Evolutionary conservation across 225 moss, liverwort and hornwort species (phyloP).

Genomic region (Lunularia cruciata): DNA sequence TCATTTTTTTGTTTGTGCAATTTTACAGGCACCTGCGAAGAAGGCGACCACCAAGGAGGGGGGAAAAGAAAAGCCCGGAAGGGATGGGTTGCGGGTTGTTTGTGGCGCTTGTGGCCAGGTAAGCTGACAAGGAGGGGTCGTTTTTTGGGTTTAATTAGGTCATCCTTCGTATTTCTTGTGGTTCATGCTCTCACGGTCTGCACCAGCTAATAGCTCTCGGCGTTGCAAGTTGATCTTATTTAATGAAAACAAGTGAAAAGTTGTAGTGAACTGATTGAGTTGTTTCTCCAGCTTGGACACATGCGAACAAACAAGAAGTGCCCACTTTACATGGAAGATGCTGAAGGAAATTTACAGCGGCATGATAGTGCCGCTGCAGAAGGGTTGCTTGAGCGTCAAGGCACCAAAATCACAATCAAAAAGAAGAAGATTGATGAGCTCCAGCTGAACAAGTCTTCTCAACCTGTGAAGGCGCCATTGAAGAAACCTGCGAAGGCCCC

Average conservation of each 20-base stretch:
- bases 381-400: slow-evolving; percentile 83
- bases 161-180: no score
- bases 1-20: background rate
- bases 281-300: slow-evolving; percentile 72
- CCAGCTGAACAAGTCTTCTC: slow-evolving; percentile 49
- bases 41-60: slow-evolving; percentile 73
- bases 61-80: slow-evolving; percentile 87
- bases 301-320: slow-evolving; percentile 99
- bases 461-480: slow-evolving; percentile 15
- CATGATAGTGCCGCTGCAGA: slow-evolving; percentile 65
- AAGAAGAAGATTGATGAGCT: slow-evolving; percentile 82
- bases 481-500: slow-evolving; percentile 36
- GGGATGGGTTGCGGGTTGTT: slow-evolving; percentile 90
- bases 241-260: background rate
- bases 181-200: no score
- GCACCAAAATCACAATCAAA: slow-evolving; percentile 92
- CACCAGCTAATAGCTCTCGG: no score
- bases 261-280: background rate
- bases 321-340: slow-evolving; percentile 95
- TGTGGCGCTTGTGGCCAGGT: slow-evolving; percentile 99
- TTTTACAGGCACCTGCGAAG: slow-evolving; percentile 60
- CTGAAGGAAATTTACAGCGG: slow-evolving; percentile 78
- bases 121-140: background rate
- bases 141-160: no score
- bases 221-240: no score